These are phyloP conservation scores for Cyberlindnera subsufficiens DNA, from an alignment of 805 yeast species.

Conservation along the genomic window DNA sequence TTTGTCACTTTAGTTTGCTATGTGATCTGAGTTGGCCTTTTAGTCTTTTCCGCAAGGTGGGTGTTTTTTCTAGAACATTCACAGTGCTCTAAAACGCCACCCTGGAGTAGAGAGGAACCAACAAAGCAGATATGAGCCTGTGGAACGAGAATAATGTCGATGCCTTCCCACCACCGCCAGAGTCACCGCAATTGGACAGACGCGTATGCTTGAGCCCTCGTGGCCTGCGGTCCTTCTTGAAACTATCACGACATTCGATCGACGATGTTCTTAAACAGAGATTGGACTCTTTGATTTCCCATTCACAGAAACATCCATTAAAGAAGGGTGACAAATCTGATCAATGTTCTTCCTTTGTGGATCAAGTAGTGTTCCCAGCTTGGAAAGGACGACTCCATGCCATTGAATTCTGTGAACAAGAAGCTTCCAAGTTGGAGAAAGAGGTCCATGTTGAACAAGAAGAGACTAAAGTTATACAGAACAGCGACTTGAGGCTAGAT, in stretches of 20 bases:
- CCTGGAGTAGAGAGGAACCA: background rate
- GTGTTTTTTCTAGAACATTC: background rate
- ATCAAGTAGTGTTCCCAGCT: constrained; percentile 34
- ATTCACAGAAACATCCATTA: constrained; percentile 9
- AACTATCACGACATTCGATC: constrained; percentile 29
- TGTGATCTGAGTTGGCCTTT: background rate
- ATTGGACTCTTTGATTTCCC: constrained; percentile 33
- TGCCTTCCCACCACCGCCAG: constrained; percentile 17
- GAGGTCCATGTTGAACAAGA: constrained; percentile 6
- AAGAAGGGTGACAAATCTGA: constrained; percentile 2
- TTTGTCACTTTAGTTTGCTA: background rate
- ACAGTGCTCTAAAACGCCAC: background rate
- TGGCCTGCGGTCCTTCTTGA: constrained; percentile 31
- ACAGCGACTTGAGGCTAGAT: constrained; percentile 33
- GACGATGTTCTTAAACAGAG: constrained; percentile 43
- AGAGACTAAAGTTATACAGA: constrained; percentile 3
- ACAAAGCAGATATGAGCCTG: constrained; percentile 13
- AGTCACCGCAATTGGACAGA: constrained; percentile 22
- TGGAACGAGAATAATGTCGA: constrained; percentile 18
- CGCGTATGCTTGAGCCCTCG: constrained; percentile 29
- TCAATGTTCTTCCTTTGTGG: constrained; percentile 31
- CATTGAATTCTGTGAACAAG: constrained; percentile 37
- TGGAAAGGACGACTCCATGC: constrained; percentile 39
- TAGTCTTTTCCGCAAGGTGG: no score
- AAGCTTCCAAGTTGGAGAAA: constrained; percentile 24